phyloP scores from a whole-genome alignment of 1,139 yeast species.

The Hemisphaericaspora subhashii region DNA sequence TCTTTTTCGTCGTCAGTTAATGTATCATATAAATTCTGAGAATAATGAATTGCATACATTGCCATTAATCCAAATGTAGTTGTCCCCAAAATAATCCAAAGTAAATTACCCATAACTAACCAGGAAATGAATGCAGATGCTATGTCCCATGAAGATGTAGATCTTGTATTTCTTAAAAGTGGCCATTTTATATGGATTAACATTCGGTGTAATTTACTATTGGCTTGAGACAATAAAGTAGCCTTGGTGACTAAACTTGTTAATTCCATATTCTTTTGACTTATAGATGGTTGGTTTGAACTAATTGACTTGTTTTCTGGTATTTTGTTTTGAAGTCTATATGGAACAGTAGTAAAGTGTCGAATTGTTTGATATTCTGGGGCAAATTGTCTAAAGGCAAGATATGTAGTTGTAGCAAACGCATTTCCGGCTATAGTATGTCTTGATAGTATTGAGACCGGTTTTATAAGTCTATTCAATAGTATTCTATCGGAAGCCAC shows the following conservation, averaged over 20 bases:
- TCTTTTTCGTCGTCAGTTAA: conserved; percentile 15
- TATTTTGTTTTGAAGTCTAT: not conserved
- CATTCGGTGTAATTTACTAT: conserved; percentile 42
- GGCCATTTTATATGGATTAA: conserved; percentile 60
- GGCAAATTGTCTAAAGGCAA: not conserved
- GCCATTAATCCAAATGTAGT: conserved; percentile 61
- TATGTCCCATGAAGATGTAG: conserved; percentile 50
- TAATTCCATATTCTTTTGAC: not conserved
- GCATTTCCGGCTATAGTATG: not conserved
- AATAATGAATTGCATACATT: conserved; percentile 48
- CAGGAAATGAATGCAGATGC: conserved; percentile 59
- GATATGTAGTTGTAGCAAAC: not conserved
- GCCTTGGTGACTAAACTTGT: conserved; percentile 29
- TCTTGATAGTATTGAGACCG: conserved; percentile 1
- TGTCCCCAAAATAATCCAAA: conserved; percentile 65
- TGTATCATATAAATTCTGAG: conserved; percentile 30
- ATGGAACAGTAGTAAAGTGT: not conserved
- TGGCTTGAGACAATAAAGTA: conserved; percentile 43
- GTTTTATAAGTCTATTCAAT: not conserved
- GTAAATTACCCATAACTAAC: conserved; percentile 52
- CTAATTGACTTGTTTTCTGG: not conserved
- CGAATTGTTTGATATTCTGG: not conserved
- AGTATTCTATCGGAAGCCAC: not conserved
- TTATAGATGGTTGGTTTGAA: not conserved
- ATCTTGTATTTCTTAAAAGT: conserved; percentile 49